Evolutionary conservation across 2,329 filamentous ascomycete genomes (phyloP).

Genomic region (Ophiosphaerella korrae): DNA sequence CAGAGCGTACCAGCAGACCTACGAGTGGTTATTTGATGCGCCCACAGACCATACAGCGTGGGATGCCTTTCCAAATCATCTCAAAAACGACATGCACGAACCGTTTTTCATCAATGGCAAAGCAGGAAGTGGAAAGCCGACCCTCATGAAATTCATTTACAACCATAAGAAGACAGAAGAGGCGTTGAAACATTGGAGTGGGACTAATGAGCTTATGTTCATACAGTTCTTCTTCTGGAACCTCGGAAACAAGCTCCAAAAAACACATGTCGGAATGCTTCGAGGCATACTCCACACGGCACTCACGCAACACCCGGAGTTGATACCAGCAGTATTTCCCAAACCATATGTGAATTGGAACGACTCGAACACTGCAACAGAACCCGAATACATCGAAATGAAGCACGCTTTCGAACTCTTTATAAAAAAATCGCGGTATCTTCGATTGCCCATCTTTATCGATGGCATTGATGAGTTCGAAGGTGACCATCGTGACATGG

Average conservation of each 20-base stretch:
- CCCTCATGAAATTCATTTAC: slow-evolving; percentile 39
- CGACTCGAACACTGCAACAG: not conserved
- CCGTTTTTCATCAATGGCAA: slow-evolving; percentile 46
- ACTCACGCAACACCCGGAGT: slow-evolving; percentile 4
- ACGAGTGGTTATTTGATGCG: slow-evolving; percentile 4
- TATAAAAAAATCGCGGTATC: not conserved
- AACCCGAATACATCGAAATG: not conserved
- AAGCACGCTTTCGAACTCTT: not conserved
- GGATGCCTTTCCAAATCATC: not conserved
- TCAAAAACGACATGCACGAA: not conserved
- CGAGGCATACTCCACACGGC: slow-evolving; percentile 27
- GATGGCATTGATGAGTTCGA: slow-evolving; percentile 28
- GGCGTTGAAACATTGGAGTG: slow-evolving; percentile 24
- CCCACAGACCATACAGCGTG: not conserved
- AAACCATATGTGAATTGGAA: slow-evolving; percentile 2
- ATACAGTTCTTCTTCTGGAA: slow-evolving; percentile 42
- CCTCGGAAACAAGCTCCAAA: slow-evolving; percentile 30
- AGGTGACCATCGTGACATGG: slow-evolving; percentile 13
- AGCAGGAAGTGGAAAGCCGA: slow-evolving; percentile 43
- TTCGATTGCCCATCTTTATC: slow-evolving; percentile 19
- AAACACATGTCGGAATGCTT: slow-evolving; percentile 28
- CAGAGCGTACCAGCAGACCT: slow-evolving; percentile 12
- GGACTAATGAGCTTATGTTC: slow-evolving; percentile 3
- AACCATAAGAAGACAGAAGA: slow-evolving; percentile 11
- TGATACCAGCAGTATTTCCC: slow-evolving; percentile 13